These are phyloP conservation scores for Calycina marina DNA, from an alignment of 2,329 filamentous ascomycete species.

Conservation along the genomic window DNA sequence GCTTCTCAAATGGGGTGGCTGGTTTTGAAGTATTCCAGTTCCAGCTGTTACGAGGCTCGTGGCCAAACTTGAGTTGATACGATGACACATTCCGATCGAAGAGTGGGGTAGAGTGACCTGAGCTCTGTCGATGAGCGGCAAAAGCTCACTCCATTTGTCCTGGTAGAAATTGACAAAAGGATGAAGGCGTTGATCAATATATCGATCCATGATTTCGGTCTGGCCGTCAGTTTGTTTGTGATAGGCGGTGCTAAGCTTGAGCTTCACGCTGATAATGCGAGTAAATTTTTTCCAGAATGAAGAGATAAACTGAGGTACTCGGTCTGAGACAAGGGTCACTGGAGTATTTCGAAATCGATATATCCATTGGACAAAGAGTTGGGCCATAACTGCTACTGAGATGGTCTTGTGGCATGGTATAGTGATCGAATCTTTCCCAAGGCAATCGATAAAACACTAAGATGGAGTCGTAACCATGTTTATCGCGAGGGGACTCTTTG, in stretches of 20 bases:
- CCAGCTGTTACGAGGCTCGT: not conserved
- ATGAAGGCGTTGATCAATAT: slow-evolving; percentile 8
- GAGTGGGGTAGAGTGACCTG: not conserved
- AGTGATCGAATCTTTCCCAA: slow-evolving; percentile 2
- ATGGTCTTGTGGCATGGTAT: slow-evolving; percentile 4
- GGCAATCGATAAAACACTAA: slow-evolving; percentile 4
- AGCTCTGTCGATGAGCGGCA: slow-evolving; percentile 7
- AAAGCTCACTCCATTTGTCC: slow-evolving; percentile 9
- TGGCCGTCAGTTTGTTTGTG: slow-evolving; percentile 10
- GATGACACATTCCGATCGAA: not conserved
- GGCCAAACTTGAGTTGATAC: not conserved
- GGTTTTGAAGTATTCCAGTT: not conserved
- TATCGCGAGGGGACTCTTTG: not conserved
- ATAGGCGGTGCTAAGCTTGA: slow-evolving; percentile 6
- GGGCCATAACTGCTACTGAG: slow-evolving; percentile 1
- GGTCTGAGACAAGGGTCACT: slow-evolving; percentile 8
- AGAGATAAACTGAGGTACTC: slow-evolving; percentile 8
- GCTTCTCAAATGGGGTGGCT: not conserved
- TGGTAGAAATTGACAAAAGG: slow-evolving; percentile 11
- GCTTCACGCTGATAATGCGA: slow-evolving; percentile 3
- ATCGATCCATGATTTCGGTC: slow-evolving; percentile 11
- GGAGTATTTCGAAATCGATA: slow-evolving; percentile 3
- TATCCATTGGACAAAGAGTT: slow-evolving; percentile 3
- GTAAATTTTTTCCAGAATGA: slow-evolving; percentile 10
- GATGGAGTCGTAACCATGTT: slow-evolving; percentile 3